Evolutionary conservation across 2,329 filamentous ascomycete genomes (phyloP), one percentile per base, ranked within the genome.

Genomic region (Aspergillus jensenii): DNA sequence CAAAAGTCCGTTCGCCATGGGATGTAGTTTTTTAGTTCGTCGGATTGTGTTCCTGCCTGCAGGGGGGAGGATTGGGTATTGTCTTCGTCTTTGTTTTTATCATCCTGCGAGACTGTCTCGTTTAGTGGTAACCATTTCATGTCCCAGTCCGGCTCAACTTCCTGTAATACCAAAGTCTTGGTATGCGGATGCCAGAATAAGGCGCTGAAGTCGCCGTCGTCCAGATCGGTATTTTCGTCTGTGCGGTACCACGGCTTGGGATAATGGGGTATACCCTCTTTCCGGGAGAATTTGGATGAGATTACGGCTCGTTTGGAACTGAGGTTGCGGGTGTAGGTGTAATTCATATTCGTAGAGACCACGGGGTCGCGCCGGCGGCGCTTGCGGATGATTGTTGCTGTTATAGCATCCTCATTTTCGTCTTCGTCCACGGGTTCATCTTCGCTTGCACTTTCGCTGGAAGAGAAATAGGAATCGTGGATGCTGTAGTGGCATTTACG

Each of bases 1-100:
- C 54, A 60, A 51, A 68, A 68, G 11, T 49, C 8, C 9, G 27
- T 53, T 21, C 43, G 25, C 14, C 23, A 17, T 6, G 39, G 52
- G 2, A 6, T 17, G 15, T 47, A 37, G 27, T 31, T 31, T 31
- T 12, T 31, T 3, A 31, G 3, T 8, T 31, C 27, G 8, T 31
- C 2, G 27, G 8, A 31, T 31, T 11, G 8, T 31, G 27, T 11
- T 11, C 9, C 9, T 11, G 9, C 3, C 27, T 31, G 8, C 27
- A 11, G 9, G 9, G 9, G 9, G 27, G 27, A 31, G 3, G 27
- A 31, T 11, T 11, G 1, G 27, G 27, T 4, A 4, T 31, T 11
- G 9, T 11, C 9, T 8, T 31, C 11, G 2, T 31, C 27, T 9
- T 21, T 21, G 21, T 21, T 21, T 21, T 21, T 21, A 4, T 4